A percentile compares a stretch with the other conserved stretches of the same genome.
Evolutionary conservation across 768 basidiomycete genomes (phyloP).

Genomic region (Chalciporus pseudorubinellus): DNA sequence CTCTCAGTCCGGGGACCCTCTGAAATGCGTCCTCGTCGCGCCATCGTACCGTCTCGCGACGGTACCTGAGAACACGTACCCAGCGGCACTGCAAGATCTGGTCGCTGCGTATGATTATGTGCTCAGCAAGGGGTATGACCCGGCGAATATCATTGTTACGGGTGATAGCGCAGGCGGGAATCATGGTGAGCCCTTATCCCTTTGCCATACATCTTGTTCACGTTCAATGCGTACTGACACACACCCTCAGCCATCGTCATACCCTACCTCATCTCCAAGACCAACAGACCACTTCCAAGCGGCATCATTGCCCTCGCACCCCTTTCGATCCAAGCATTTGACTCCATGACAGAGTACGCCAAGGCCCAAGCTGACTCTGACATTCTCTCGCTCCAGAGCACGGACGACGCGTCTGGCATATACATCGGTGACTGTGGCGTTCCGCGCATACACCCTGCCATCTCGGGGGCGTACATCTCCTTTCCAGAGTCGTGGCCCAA

Average conservation of each 20-base stretch:
- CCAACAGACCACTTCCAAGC: conserved; percentile 44
- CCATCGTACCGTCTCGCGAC: conserved; percentile 28
- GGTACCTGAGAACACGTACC: conserved; percentile 20
- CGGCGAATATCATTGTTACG: conserved; percentile 17
- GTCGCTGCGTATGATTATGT: conserved; percentile 27
- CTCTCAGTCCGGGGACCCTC: background rate
- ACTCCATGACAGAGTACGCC: background rate
- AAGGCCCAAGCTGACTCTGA: too few relatives aligned
- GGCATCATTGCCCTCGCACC: conserved; percentile 62
- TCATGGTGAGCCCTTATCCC: conserved; percentile 18
- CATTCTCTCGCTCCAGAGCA: background rate
- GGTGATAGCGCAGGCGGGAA: conserved; percentile 30
- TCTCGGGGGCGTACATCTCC: too few relatives aligned
- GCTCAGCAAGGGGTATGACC: conserved; percentile 21
- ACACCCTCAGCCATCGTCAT: conserved; percentile 19
- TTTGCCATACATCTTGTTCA: too few relatives aligned
- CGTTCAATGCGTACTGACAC: background rate
- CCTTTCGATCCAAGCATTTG: background rate
- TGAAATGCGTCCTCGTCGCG: conserved; percentile 14
- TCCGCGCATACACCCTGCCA: too few relatives aligned
- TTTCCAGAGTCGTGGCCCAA: too few relatives aligned
- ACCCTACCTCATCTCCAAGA: conserved; percentile 45
- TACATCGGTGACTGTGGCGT: too few relatives aligned
- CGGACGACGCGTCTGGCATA: too few relatives aligned
- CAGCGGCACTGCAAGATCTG: conserved; percentile 23